Base-by-base conservation (phyloP, 805 yeast genomes). In the Kazachstania africana region DNA sequence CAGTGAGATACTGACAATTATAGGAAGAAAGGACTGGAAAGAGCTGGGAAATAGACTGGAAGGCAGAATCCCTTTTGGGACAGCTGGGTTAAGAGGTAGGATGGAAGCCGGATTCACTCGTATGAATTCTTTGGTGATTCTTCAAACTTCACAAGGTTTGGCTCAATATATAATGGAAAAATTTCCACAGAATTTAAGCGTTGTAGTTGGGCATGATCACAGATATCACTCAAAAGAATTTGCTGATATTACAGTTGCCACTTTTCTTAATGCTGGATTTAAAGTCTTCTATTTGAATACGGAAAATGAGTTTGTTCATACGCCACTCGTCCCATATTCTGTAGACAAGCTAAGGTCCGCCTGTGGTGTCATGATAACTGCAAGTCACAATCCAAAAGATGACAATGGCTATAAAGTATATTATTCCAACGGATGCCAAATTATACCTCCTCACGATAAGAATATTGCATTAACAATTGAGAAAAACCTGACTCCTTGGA, bases 331-430 rank as follows among this genome's bases (percentile, higher is more conserved):
- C 1, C 97, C 98, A 1, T 88, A 81, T 55, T 74, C 80, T 0
- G 78, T 88, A 16, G 82, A 80, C 39, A 46, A 60, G 18, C 65
- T 58, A 34, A 40, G 56, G 0, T 81, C 94, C 0, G 62, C 77
- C 0, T 82, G 76, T 31, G 98, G 97, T 15, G 79, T 88, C 1
- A 87, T 87, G 95, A 72, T 87, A 18, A 84, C 95, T 1, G 94
- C 95, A 1, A 79, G 91, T 32, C 94, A 82, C 48, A 80, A 80
- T 49, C 88, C 91, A 1, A 79, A 79, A 21, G 62, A 70, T 44
- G 95, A 85, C 50, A 87, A 87, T 48, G 97, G 97, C 0, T 88
- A 83, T 59, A 88, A 88, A 50, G 97, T 88, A 1, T 88, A 91
- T 60, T 84, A 91, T 73, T 62, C 66, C 8, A 88, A 88, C 50